Base-by-base conservation (phyloP, 2,329 filamentous ascomycete species). In the Arthrinium phaeospermum region DNA sequence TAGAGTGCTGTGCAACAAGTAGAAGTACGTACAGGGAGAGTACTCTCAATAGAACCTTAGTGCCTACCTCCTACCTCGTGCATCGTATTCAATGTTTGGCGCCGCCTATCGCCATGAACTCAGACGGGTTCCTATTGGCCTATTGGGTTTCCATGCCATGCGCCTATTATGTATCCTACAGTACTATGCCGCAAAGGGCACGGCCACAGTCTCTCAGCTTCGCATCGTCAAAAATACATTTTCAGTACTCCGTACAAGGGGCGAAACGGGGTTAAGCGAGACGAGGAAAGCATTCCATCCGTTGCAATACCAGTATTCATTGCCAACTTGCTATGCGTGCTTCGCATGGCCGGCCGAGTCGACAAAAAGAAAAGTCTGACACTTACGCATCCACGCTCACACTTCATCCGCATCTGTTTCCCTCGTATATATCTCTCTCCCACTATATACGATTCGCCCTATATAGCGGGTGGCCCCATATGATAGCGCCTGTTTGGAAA, bases 51-150 rank as follows among this genome's bases (percentile, higher is more conserved):
- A 14, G 10, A 14, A 22, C 4, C 7, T 5, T 12, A 57, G 51
- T 27, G 51, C 53, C 24, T 30, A 30, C 24, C 37, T 41, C 37
- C 37, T 41, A 10, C 37, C 37, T 45, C 4, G 41, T 44, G 13
- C 13, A 16, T 45, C 16, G 53, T 41, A 64, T 41, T 34, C 57
- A 24, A 57, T 57, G 57, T 41, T 64, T 64, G 57, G 34, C 57
- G 57, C 57, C 57, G 57, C 57, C 57, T 64, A 64, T n/a, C 57
- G 57, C 57, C 34, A 64, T 41, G 57, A 64, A 24, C 57, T 64
- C 34, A 64, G 57, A 37, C 57, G 19, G 34, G 8, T 64, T 37
- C 57, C 57, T 64, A 64, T 64, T 64, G 57, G 57, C 22, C 30
- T 64, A 34, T n/a, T 41, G 34, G 8, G 34, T 41, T 37, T 34